Base-by-base conservation (phyloP, 1,284 basidiomycete species). In the Puccinia polysora region DNA sequence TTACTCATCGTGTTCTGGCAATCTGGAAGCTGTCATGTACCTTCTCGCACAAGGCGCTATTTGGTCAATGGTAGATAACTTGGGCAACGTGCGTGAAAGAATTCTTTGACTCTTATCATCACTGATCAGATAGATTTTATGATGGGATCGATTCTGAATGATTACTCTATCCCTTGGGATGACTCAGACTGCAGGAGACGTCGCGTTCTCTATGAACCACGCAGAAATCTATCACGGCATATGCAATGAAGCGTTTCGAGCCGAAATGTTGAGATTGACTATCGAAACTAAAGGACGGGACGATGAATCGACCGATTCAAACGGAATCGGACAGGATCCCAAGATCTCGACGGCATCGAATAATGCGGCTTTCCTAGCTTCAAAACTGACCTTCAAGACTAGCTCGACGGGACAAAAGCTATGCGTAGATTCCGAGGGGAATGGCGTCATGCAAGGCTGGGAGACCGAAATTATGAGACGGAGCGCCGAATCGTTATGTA, bases 141-240 rank as follows among this genome's bases (percentile, higher is more conserved):
- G 8, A n/a, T 12, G 2, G 7, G 28, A 25, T 43, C 23, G 23
- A 45, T 43, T n/a, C 18, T 45, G 34, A 43, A 15, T 62, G 10
- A 43, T 38, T 34, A 12, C 28, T 43, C 8, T 4, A 62, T 2
- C 20, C 47, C 81, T 87, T 73, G 86, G 87, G 47, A 7, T 20
- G 14, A 10, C 20, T 43, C 86, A 89, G 76, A 93, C 90, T 5
- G 89, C 92, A 0, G 91, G 88, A 5, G 93, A 96, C 76, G 86
- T 97, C 59, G 89, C 91, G 4, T 82, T 93, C 50, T 93, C 90
- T 4, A 83, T 89, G 78, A 93, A 94, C 76, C 85, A 93, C 77
- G 80, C 82, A 70, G 81, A 82, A 49, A 87, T 87, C 28, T 96
- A 94, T 80, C 84, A 82, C 28, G 77, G 86, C 65, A 88, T 97